Base-by-base conservation (phyloP, 2,329 filamentous ascomycete species). In the Thermoascus crustaceus region DNA sequence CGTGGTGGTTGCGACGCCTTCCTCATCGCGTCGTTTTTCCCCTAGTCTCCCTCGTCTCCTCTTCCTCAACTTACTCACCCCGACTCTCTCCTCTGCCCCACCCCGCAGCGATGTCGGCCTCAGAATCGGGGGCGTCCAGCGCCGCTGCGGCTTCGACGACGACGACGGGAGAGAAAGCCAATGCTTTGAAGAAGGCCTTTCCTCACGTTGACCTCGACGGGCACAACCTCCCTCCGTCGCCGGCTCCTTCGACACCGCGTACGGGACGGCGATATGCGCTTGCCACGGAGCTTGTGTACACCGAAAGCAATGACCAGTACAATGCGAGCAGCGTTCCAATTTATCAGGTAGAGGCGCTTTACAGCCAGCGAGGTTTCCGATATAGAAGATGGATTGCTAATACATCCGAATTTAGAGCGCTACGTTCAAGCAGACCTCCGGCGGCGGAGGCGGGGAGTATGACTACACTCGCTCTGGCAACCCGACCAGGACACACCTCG, bases 391-490 rank as follows among this genome's bases (percentile, higher is more conserved):
- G 2, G 26, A 17, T 11, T 29, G 14, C 26, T 29, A 29, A 29
- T 16, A 29, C 6, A 29, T 2, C 10, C 18, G 14, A 14, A 9
- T 10, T n/a, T 45, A 81, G 74, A 94, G 86, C 32, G 93, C 91
- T 32, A 98, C 91, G 23, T 98, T 98, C 72, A 98, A 98, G 68
- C 91, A 96, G 65, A 76, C 76, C 14, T 85, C 82, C 11, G 82
- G 83, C 43, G 73, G 66, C 30, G 86, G 85, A 40, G 86, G 85
- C 41, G 83, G 78, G 48, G 88, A 96, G 63, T 98, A 96, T 64
- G 91, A 98, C 69, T 98, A 98, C 69, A 96, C 91, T 41, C 85
- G 93, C 42, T 96, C 88, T 22, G 91, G 91, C 38, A 98, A 98
- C 60, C 91, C 91, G 11, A 98, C 91, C 39, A 78, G 91, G 46